Evolutionary conservation across 495 filamentous ascomycete genomes (phyloP).

Genomic region (Jackrogersella multiformis): DNA sequence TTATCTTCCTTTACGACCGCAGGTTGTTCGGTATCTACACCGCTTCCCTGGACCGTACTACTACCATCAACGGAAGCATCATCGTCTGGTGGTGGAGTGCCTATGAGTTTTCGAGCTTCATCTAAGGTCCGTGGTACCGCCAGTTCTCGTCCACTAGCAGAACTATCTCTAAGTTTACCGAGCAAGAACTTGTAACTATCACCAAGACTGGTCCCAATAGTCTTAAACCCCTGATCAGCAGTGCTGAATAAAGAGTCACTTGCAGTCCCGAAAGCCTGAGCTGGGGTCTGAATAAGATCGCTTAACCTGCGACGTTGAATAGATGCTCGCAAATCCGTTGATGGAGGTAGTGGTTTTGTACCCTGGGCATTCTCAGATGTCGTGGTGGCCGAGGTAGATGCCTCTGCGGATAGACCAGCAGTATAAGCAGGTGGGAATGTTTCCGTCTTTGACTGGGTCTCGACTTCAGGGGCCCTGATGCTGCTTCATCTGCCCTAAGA

Average conservation of each 20-base stretch:
- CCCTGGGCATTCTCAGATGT: conserved; percentile 50
- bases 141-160: conserved; percentile 57
- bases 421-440: conserved; percentile 61
- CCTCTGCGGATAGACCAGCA: conserved; percentile 52
- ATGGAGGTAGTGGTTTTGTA: conserved; percentile 51
- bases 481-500: conserved; percentile 81
- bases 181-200: conserved; percentile 94
- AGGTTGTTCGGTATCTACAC: conserved; percentile 47
- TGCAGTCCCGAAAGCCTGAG: conserved; percentile 80
- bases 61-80: conserved; percentile 61
- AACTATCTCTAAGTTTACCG: conserved; percentile 81
- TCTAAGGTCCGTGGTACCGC: conserved; percentile 86
- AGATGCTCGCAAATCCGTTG: conserved; percentile 54
- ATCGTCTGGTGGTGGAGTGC: conserved; percentile 68
- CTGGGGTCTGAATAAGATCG: conserved; percentile 82
- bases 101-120: conserved; percentile 87
- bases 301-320: conserved; percentile 72
- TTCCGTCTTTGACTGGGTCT: conserved; percentile 59
- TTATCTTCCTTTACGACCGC: conserved; percentile 62
- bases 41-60: conserved; percentile 53
- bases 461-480: conserved; percentile 68
- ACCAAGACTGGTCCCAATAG: conserved; percentile 85
- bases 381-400: conserved; percentile 46
- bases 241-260: conserved; percentile 83
- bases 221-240: conserved; percentile 90